Percentiles rank a stretch among this genome's conserved stretches.
phyloP scores from a whole-genome alignment of 805 yeast species.

The Candida maesae region DNA sequence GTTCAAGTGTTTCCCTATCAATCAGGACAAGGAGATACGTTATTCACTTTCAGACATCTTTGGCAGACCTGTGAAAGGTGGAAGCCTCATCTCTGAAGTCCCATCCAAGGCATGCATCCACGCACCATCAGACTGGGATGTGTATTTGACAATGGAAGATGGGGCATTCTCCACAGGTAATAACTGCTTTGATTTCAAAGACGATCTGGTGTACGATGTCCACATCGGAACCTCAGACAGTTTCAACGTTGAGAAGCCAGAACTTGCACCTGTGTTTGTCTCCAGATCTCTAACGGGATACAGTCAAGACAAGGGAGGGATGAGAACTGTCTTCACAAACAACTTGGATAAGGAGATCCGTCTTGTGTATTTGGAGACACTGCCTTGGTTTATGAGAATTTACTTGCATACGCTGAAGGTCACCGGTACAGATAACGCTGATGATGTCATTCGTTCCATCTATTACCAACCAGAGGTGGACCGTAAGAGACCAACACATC shows the following conservation, averaged over 20 bases:
- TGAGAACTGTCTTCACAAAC: slow-evolving; percentile 75
- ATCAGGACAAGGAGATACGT: slow-evolving; percentile 40
- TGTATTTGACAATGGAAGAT: slow-evolving; percentile 30
- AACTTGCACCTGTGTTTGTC: slow-evolving; percentile 60
- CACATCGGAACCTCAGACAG: slow-evolving; percentile 41
- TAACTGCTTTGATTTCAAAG: slow-evolving; percentile 35
- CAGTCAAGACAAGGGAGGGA: slow-evolving; percentile 88
- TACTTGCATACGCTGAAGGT: slow-evolving; percentile 65
- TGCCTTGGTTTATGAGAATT: slow-evolving; percentile 91
- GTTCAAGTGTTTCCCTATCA: slow-evolving; percentile 77
- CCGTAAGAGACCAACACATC: slow-evolving; percentile 74
- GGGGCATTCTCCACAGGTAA: slow-evolving; percentile 29
- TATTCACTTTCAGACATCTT: slow-evolving; percentile 64
- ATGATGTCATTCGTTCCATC: slow-evolving; percentile 44
- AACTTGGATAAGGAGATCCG: slow-evolving; percentile 46
- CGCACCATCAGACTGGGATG: slow-evolving; percentile 45
- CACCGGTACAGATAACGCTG: slow-evolving; percentile 25
- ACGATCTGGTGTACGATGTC: slow-evolving; percentile 28
- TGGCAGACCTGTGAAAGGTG: slow-evolving; percentile 64
- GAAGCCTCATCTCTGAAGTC: slow-evolving; percentile 50
- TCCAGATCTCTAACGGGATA: slow-evolving; percentile 88
- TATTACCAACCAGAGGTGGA: slow-evolving; percentile 77
- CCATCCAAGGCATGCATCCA: slow-evolving; percentile 44
- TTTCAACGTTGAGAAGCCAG: slow-evolving; percentile 34
- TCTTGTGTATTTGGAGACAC: slow-evolving; percentile 68